Base-by-base conservation (phyloP, 2,329 filamentous ascomycete genomes). In the Aspergillus tamarii region DNA sequence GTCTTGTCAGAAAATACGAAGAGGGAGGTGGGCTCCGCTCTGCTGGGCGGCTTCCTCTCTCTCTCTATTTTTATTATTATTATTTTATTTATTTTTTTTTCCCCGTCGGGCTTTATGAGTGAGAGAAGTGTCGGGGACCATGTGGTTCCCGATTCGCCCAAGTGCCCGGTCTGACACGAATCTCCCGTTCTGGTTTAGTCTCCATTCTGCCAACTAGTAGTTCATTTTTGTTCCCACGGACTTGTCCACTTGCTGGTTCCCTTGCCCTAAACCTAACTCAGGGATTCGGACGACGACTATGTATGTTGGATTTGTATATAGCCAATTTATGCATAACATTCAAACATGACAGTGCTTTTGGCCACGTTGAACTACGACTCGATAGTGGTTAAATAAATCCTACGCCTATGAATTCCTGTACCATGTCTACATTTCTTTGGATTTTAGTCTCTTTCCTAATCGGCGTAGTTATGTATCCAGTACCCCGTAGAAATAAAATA, bases 91-190 rank as follows among this genome's bases (percentile, higher is more conserved):
- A 9, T 19, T 58, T 60, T 60, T 36, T 16, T 14, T 36, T 16
- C 56, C 60, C 26, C n/a, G n/a, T 67, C 66, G 66, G 67, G 67
- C 53, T 67, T 67, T 62, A 68, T 48, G 9, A 41, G 39, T n/a
- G 39, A 41, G 8, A 9, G 16, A 41, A 52, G 28, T 43, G 58
- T 68, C 68, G 68, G 68, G 66, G 68, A 70, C 68, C 67, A 67
- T 61, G 53, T 67, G 66, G 64, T 66, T 66, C 68, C 68, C 68
- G 68, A 69, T 68, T 64, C 59, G 59, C 59, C 55, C 59, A 57
- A 53, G 52, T 62, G 59, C 62, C 59, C 59, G 52, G 60, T 34
- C 50, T 57, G 23, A 28, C 21, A 57, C 48, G 45, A 43, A 16
- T 59, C 52, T 48, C 65, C 30, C 6, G 55, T 64, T 63, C 21